Percentiles rank a stretch among this genome's conserved stretches.
Conservation (phyloP, 2,329 filamentous ascomycete species). For the Fonsecaea monophora region DNA sequence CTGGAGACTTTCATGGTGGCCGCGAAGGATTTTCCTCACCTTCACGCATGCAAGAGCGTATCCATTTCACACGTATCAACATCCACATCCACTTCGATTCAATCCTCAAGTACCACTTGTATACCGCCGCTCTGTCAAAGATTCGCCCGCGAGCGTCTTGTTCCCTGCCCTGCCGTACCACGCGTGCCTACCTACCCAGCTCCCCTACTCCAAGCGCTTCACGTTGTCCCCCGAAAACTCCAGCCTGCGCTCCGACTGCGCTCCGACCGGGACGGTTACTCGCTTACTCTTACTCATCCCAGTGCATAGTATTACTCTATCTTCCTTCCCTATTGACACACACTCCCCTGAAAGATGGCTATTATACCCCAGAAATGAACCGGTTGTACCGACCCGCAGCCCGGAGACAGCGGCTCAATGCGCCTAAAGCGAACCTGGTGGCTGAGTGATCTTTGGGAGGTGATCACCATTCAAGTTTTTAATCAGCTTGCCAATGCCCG, state of each 20-base stretch:
- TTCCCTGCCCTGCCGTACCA: neutral
- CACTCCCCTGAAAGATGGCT: neutral
- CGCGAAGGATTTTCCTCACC: neutral
- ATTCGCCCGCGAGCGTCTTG: neutral
- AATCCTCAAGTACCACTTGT: neutral
- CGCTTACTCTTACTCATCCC: slow-evolving; percentile 12
- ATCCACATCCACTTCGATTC: neutral
- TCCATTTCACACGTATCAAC: neutral
- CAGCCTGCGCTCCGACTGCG: neutral
- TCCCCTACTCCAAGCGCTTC: neutral
- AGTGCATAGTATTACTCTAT: neutral
- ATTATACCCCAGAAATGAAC: neutral
- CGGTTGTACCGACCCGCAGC: neutral
- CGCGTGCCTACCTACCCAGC: neutral
- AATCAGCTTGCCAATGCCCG: slow-evolving; percentile 55
- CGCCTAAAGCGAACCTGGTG: slow-evolving; percentile 41
- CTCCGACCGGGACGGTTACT: neutral
- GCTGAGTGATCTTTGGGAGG: slow-evolving; percentile 53
- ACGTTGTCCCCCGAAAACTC: neutral
- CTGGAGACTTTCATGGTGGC: neutral
- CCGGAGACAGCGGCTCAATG: neutral
- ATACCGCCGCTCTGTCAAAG: neutral
- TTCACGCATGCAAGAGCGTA: too few relatives aligned
- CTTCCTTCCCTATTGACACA: neutral
- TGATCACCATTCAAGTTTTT: slow-evolving; percentile 60